These are phyloP conservation scores for Clonostachys rhizophaga DNA, from an alignment of 2,329 filamentous ascomycete genomes.

Conservation along the genomic window DNA sequence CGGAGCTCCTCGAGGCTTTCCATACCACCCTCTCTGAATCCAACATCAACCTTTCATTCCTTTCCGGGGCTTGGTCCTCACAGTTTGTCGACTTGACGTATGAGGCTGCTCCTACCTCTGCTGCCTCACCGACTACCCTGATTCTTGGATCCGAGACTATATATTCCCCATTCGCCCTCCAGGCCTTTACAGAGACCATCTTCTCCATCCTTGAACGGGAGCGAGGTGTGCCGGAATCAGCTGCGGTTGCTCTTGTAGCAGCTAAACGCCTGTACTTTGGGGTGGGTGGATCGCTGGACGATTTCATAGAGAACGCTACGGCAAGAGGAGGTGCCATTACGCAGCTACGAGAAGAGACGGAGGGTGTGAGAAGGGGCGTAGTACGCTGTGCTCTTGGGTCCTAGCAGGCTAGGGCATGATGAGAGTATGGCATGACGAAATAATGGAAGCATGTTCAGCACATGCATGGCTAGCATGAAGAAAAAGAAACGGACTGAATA, in stretches of 20 bases:
- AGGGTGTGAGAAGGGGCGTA: conserved; percentile 58
- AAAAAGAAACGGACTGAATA: no score
- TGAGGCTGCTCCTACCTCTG: conserved; percentile 5
- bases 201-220: conserved; percentile 51
- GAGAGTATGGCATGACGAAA: background rate
- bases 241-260: conserved; percentile 55
- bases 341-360: conserved; percentile 51
- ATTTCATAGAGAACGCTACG: conserved; percentile 55
- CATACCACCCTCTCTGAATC: conserved; percentile 39
- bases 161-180: conserved; percentile 69
- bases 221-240: background rate
- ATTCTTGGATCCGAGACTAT: conserved; percentile 78
- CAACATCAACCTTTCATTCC: conserved; percentile 56
- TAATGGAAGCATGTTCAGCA: background rate
- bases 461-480: no score
- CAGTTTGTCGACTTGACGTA: conserved; percentile 59
- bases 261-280: conserved; percentile 83
- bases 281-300: conserved; percentile 76
- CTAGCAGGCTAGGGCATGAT: conserved; percentile 14
- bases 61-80: conserved; percentile 72
- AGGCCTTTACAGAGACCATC: conserved; percentile 64
- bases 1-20: conserved; percentile 55
- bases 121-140: conserved; percentile 27
- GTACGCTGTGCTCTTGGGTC: conserved; percentile 34
- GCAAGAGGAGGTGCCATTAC: conserved; percentile 42